Evolutionary conservation across 2,329 filamentous ascomycete species (phyloP).

Genomic region (Leptoxyphium fumago): DNA sequence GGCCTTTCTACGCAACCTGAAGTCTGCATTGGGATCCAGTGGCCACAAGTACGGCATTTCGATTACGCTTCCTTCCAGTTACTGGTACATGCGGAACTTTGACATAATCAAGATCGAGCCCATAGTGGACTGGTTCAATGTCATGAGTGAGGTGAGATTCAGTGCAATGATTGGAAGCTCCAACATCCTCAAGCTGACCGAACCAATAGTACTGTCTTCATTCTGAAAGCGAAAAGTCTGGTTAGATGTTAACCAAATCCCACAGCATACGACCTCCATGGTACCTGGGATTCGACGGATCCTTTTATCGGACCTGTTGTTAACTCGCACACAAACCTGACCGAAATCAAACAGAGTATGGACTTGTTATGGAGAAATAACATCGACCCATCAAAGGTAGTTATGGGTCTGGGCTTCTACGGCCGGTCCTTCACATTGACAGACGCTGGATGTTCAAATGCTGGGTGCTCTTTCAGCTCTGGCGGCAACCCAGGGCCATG

Average conservation of each 20-base stretch:
- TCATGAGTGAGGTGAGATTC: background rate
- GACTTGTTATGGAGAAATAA: slow-evolving; percentile 34
- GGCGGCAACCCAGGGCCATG: slow-evolving; percentile 16
- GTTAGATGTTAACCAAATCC: too few relatives aligned
- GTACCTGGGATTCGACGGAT: slow-evolving; percentile 24
- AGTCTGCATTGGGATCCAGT: slow-evolving; percentile 14
- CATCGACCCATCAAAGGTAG: slow-evolving; percentile 27
- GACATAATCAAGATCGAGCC: slow-evolving; percentile 2
- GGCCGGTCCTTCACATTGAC: slow-evolving; percentile 22
- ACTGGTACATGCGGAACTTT: slow-evolving; percentile 9
- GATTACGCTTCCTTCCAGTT: slow-evolving; percentile 16
- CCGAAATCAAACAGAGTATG: slow-evolving; percentile 28
- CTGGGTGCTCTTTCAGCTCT: slow-evolving; percentile 9
- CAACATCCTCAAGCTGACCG: too few relatives aligned
- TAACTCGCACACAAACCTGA: slow-evolving; percentile 31
- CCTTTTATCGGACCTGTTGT: slow-evolving; percentile 19
- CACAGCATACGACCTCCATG: slow-evolving; percentile 29
- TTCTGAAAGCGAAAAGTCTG: too few relatives aligned
- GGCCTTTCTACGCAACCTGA: slow-evolving; percentile 22
- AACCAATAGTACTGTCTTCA: too few relatives aligned
- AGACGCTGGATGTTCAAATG: slow-evolving; percentile 8
- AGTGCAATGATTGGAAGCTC: too few relatives aligned
- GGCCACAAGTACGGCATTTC: slow-evolving; percentile 27
- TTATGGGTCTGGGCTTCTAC: slow-evolving; percentile 34
- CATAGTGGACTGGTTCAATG: slow-evolving; percentile 7